A percentile compares a stretch with the other conserved stretches of the same genome.
These are phyloP conservation scores for Alternaria rosae DNA, from an alignment of 2,329 filamentous ascomycete species.

Conservation along the genomic window DNA sequence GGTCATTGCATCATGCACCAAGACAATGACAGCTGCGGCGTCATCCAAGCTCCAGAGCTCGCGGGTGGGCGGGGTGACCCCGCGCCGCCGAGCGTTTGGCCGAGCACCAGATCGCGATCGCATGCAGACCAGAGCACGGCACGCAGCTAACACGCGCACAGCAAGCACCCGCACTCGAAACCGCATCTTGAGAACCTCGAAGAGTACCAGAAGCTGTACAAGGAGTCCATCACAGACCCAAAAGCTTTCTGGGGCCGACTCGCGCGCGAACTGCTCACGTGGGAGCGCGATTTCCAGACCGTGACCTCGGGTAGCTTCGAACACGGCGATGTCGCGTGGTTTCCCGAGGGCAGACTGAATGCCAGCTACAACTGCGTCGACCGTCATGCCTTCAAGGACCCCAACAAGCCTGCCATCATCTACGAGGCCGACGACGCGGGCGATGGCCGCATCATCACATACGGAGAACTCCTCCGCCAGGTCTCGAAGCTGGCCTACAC, in stretches of 20 bases:
- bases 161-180: constrained; percentile 66
- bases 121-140: not conserved
- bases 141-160: constrained; percentile 36
- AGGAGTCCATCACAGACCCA: constrained; percentile 88
- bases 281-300: constrained; percentile 91
- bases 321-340: constrained; percentile 91
- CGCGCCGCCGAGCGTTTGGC: constrained; percentile 28
- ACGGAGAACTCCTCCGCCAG: constrained; percentile 89
- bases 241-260: constrained; percentile 87
- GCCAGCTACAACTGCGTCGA: constrained; percentile 98
- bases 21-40: constrained; percentile 21
- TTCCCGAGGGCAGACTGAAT: constrained; percentile 90
- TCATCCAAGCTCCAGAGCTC: constrained; percentile 17
- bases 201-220: constrained; percentile 70
- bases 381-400: constrained; percentile 93
- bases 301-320: constrained; percentile 78
- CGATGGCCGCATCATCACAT: constrained; percentile 89
- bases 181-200: constrained; percentile 67
- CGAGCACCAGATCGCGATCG: constrained; percentile 7
- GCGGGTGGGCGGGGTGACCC: constrained; percentile 45
- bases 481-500: constrained; percentile 88
- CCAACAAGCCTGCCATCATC: constrained; percentile 93
- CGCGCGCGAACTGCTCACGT: constrained; percentile 88
- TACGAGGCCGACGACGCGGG: constrained; percentile 94
- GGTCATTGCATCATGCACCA: constrained; percentile 29